Evolutionary conservation across 305 asterid species (phyloP).

Genomic region (Solanum aculeatissimum): DNA sequence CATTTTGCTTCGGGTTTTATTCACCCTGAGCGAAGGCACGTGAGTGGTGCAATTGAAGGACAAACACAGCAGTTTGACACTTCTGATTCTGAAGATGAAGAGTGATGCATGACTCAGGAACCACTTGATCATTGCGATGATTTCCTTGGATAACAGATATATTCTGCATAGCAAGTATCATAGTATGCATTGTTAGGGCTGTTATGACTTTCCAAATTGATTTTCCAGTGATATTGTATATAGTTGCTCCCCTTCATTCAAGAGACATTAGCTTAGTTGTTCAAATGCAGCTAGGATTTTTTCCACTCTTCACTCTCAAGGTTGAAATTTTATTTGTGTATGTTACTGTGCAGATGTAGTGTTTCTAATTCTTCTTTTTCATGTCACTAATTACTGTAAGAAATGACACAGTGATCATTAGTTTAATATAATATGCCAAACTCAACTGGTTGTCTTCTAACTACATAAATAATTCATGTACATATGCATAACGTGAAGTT

Average conservation of each 20-base stretch:
- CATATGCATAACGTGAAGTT: not conserved
- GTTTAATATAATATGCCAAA: not conserved
- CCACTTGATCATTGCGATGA: not conserved
- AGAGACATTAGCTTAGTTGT: not conserved
- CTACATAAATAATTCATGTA: too few species aligned
- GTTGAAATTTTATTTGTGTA: not conserved
- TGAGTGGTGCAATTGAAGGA: not conserved
- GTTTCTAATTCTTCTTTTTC: not conserved
- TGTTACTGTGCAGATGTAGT: not conserved
- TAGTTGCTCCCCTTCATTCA: not conserved
- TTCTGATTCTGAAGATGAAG: not conserved
- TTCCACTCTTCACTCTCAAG: not conserved
- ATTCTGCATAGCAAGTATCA: not conserved
- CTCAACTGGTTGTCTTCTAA: not conserved
- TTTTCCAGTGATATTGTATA: not conserved
- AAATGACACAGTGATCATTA: not conserved
- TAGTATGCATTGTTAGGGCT: not conserved
- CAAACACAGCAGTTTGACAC: not conserved
- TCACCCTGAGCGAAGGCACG: not conserved
- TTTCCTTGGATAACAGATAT: not conserved
- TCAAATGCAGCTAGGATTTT: not conserved
- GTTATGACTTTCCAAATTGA: not conserved
- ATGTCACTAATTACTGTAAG: not conserved
- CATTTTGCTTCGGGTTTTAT: not conserved
- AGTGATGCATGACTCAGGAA: not conserved